Conservation (phyloP, 2,329 filamentous ascomycete genomes). For the Huntiella moniliformis region DNA sequence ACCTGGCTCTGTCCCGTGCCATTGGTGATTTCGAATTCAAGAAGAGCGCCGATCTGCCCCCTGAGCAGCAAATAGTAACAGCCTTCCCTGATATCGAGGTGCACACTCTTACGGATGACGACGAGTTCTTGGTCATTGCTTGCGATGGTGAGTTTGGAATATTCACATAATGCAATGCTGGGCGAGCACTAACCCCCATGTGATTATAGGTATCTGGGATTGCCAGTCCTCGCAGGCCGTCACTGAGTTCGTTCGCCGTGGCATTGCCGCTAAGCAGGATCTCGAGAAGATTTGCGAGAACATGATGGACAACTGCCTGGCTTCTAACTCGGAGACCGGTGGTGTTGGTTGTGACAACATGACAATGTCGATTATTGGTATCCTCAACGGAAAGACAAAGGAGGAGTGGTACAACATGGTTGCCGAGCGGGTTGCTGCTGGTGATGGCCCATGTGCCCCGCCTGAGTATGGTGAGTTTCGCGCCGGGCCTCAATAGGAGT, state of each 20-base stretch:
- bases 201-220: constrained; percentile 78
- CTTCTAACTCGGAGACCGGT: constrained; percentile 92
- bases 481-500: constrained; percentile 2
- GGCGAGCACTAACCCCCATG: constrained; percentile 4
- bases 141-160: constrained; percentile 55
- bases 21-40: constrained; percentile 99
- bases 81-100: constrained; percentile 87
- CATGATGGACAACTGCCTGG: constrained; percentile 99
- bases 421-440: constrained; percentile 80
- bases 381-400: constrained; percentile 81
- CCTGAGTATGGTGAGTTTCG: constrained; percentile 91
- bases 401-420: constrained; percentile 98
- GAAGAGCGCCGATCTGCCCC: constrained; percentile 89
- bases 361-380: constrained; percentile 85
- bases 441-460: constrained; percentile 93
- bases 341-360: constrained; percentile 99
- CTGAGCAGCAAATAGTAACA: constrained; percentile 97
- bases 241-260: constrained; percentile 86
- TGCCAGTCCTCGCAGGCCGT: constrained; percentile 97
- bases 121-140: constrained; percentile 86
- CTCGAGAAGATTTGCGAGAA: constrained; percentile 94
- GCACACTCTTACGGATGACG: constrained; percentile 78
- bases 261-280: constrained; percentile 90
- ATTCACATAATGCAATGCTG: not conserved
- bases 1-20: constrained; percentile 85